Percentiles rank a stretch among this genome's conserved stretches.
These are phyloP conservation scores for Diaporthe sp. DNA, from an alignment of 2,329 filamentous ascomycete genomes.

Conservation along the genomic window DNA sequence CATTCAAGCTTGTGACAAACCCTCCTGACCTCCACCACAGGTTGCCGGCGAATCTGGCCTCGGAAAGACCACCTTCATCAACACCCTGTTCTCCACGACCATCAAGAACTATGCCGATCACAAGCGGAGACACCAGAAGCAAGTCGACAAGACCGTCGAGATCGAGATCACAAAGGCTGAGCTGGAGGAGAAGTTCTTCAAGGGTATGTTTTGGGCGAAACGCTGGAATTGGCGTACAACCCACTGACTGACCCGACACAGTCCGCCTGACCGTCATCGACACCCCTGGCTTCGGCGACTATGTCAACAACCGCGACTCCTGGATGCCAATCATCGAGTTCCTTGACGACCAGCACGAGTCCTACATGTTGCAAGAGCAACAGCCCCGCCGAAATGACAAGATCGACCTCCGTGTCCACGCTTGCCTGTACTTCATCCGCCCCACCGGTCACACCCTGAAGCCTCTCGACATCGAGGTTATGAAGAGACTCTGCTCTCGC, in stretches of 20 bases:
- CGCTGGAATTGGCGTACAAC: neutral
- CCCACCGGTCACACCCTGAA: constrained; percentile 98
- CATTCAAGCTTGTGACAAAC: neutral
- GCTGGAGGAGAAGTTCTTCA: constrained; percentile 99
- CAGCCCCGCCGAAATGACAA: constrained; percentile 98
- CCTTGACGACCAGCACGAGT: constrained; percentile 99
- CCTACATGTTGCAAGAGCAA: constrained; percentile 99
- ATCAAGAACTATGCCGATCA: constrained; percentile 99
- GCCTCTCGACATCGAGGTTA: constrained; percentile 98
- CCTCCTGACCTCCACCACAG: constrained; percentile 59
- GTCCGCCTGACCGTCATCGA: constrained; percentile 99
- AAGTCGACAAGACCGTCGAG: constrained; percentile 99
- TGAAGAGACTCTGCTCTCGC: constrained; percentile 98
- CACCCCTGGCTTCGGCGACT: constrained; percentile 98
- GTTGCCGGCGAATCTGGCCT: constrained; percentile 98
- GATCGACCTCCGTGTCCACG: constrained; percentile 98
- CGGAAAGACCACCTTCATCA: constrained; percentile 99
- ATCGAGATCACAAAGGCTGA: constrained; percentile 99
- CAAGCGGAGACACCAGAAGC: constrained; percentile 99
- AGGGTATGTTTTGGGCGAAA: constrained; percentile 74
- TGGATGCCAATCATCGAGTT: constrained; percentile 99
- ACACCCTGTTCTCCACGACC: constrained; percentile 99
- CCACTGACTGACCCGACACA: constrained; percentile 57
- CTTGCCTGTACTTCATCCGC: constrained; percentile 98
- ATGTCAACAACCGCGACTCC: constrained; percentile 99